phyloP scores from a whole-genome alignment of 495 filamentous ascomycete species.

The Talaromyces adpressus region DNA sequence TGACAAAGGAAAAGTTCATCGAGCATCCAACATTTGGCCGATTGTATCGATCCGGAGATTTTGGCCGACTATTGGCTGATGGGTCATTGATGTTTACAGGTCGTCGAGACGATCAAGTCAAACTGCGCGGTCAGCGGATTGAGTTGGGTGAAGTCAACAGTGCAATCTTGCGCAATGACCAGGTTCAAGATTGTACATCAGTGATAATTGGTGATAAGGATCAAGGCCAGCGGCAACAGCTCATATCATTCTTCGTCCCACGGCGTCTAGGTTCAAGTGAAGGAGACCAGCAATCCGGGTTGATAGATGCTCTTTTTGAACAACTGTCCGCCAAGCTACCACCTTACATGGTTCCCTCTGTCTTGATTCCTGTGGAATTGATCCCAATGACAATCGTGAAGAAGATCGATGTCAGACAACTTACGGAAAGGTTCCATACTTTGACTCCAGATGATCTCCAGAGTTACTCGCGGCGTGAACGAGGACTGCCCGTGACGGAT shows the following conservation, averaged over 20 bases:
- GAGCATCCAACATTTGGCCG: conserved; percentile 57
- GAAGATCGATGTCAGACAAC: conserved; percentile 50
- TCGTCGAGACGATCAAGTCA: conserved; percentile 58
- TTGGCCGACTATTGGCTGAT: conserved; percentile 64
- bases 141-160: conserved; percentile 62
- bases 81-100: conserved; percentile 56
- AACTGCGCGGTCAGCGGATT: conserved; percentile 58
- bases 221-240: conserved; percentile 27
- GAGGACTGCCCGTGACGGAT: conserved; percentile 13
- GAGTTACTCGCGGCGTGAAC: conserved; percentile 15
- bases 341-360: conserved; percentile 61
- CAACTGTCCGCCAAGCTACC: conserved; percentile 40
- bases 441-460: conserved; percentile 18
- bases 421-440: conserved; percentile 26
- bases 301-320: conserved; percentile 32
- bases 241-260: conserved; percentile 56
- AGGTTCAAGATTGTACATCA: conserved; percentile 46
- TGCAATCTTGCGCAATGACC: conserved; percentile 33
- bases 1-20: conserved; percentile 55
- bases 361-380: conserved; percentile 56
- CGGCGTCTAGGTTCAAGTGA: conserved; percentile 4
- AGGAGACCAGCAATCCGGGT: background rate
- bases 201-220: conserved; percentile 31
- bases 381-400: conserved; percentile 58
- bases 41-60: conserved; percentile 65